Evolutionary conservation across 2,329 filamentous ascomycete genomes (phyloP), one percentile per base, ranked within the genome.

Genomic region (Neurospora sp.): DNA sequence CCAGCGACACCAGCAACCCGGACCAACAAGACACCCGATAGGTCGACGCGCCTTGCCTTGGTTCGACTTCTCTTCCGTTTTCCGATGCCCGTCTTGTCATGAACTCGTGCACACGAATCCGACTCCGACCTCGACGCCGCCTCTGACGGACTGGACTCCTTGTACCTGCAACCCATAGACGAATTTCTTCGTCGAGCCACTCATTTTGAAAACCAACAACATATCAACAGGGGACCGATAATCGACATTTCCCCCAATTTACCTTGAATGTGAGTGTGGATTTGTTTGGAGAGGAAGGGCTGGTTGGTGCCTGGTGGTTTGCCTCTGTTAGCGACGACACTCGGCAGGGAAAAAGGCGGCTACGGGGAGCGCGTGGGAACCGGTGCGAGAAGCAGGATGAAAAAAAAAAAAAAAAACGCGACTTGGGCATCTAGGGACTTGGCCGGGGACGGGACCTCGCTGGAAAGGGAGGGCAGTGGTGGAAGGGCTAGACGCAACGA

Each of bases 101-200:
- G 76, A 77, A 68, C 70, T 73, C 72, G 71, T 72, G 71, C 71
- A 74, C 72, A 72, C 73, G 73, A 74, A 70, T 43, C 66, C 66
- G 68, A 36, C 33, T 33, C 62, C n/a, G 66, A 62, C 70, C 52
- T 66, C 72, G 70, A 73, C 70, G 68, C 72, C 71, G 71, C 74
- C 72, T 73, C 72, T 76, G 73, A 77, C 75, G 73, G 73, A 74
- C 71, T 74, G 73, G 73, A 74, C 71, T 67, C 67, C 70, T 74
- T 70, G 72, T 69, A 72, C 72, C 43, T 42, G 67, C 70, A 72
- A 69, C 67, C 23, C 67, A 71, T 67, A 70, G 69, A 69, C 69
- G 72, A 71, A 73, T 77, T 78, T 75, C 80, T 77, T 81, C 81
- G 82, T 83, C 82, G 78, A 81, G 80, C 81, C 82, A 76, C 82